These are phyloP conservation scores for Conticribra weissflogii DNA, from an alignment of 108 stramenopile genomes.

Conservation along the genomic window DNA sequence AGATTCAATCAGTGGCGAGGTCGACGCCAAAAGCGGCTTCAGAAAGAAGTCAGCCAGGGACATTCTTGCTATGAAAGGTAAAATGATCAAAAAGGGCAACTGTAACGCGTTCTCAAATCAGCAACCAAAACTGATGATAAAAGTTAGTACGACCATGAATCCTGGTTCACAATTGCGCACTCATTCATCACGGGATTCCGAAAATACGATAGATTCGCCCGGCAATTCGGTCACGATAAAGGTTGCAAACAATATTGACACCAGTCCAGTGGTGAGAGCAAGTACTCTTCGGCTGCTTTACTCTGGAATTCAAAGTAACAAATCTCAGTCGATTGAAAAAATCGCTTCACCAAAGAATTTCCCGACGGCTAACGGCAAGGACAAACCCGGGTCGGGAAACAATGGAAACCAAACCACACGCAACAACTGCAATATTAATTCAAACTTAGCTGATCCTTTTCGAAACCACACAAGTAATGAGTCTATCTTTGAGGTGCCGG, in stretches of 20 bases:
- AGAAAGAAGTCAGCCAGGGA: neutral
- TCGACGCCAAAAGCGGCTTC: neutral
- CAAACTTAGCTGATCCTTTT: neutral
- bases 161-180: too few species aligned
- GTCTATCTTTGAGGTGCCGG: too few species aligned
- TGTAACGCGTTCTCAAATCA: too few species aligned
- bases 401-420: neutral
- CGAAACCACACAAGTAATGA: too few species aligned
- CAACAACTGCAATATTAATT: neutral
- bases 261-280: constrained; percentile 3
- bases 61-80: neutral
- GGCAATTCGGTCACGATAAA: too few species aligned
- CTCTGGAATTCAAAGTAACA: constrained; percentile 11
- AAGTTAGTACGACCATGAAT: too few species aligned
- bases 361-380: neutral
- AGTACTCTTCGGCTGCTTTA: constrained; percentile 32
- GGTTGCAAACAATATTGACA: constrained; percentile 4
- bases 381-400: neutral
- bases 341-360: neutral
- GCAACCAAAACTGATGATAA: neutral
- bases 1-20: neutral
- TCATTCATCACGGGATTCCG: too few species aligned
- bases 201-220: too few species aligned
- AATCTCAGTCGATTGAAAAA: neutral
- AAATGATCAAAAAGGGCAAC: neutral